Conservation (phyloP, 345 rosid species). For the Eucalyptus albens region DNA sequence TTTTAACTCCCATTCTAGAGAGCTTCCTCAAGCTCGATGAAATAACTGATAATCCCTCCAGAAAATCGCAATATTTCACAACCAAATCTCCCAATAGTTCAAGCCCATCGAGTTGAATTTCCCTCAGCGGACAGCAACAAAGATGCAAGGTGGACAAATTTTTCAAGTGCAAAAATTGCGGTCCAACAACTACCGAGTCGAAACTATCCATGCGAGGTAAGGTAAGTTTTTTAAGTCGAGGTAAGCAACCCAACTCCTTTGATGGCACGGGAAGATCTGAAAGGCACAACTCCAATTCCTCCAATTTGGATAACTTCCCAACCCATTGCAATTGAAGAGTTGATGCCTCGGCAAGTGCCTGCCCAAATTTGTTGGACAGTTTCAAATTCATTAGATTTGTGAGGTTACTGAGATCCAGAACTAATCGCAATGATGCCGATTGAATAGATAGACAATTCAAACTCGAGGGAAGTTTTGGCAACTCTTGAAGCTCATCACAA, state of each 20-base stretch:
- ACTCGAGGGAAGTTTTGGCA: not conserved
- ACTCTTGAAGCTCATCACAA: not conserved
- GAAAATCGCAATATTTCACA: rapidly evolving
- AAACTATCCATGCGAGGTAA: not conserved
- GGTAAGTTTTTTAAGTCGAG: not conserved
- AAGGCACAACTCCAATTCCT: rapidly evolving
- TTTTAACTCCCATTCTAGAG: rapidly evolving
- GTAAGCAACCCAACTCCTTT: not conserved
- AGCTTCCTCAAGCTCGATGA: not conserved
- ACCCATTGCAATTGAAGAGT: not conserved
- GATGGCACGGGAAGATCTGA: not conserved
- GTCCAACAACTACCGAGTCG: not conserved
- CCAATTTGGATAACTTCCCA: not conserved
- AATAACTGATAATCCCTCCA: not conserved
- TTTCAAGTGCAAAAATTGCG: not conserved
- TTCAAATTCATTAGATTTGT: rapidly evolving
- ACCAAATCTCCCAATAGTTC: rapidly evolving
- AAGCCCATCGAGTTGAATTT: not conserved
- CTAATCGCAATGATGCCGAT: not conserved
- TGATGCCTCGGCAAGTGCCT: not conserved
- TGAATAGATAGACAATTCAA: rapidly evolving
- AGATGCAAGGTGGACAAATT: not conserved
- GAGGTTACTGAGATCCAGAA: not conserved
- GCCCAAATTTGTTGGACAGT: rapidly evolving
- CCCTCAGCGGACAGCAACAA: rapidly evolving